These are phyloP conservation scores for Teunomyces kruisii DNA, from an alignment of 805 yeast species.

Conservation along the genomic window DNA sequence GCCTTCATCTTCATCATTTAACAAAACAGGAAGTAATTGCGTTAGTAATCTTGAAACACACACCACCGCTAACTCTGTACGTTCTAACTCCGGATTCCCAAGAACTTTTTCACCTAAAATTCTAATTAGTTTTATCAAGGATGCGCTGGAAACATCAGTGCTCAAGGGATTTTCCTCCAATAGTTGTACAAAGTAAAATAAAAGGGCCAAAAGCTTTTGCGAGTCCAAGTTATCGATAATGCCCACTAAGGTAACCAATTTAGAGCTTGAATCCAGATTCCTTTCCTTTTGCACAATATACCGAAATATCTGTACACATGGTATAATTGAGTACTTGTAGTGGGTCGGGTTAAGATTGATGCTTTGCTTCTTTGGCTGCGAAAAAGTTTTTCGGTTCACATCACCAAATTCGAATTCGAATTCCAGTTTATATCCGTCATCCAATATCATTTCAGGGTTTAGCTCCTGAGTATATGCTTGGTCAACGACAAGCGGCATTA, in stretches of 20 bases:
- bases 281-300: neutral
- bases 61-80: constrained; percentile 39
- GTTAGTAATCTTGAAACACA: constrained; percentile 30
- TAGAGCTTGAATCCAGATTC: neutral
- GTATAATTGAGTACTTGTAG: neutral
- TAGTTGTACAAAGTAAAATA: constrained; percentile 1
- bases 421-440: neutral
- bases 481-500: neutral
- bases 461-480: neutral
- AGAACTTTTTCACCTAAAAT: constrained; percentile 33
- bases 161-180: neutral
- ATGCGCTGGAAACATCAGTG: neutral
- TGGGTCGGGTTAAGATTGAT: neutral
- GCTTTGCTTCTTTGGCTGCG: neutral
- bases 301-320: neutral
- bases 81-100: constrained; percentile 28
- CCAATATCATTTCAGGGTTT: neutral
- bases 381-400: neutral
- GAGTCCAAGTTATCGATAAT: constrained; percentile 3
- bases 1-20: constrained; percentile 14
- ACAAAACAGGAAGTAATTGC: constrained; percentile 26
- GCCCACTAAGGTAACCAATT: neutral
- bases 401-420: neutral
- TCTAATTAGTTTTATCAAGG: constrained; percentile 18
- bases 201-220: constrained; percentile 4